These are phyloP conservation scores for Capsicum pubescens DNA, from an alignment of 257 asterid genomes.

Conservation along the genomic window DNA sequence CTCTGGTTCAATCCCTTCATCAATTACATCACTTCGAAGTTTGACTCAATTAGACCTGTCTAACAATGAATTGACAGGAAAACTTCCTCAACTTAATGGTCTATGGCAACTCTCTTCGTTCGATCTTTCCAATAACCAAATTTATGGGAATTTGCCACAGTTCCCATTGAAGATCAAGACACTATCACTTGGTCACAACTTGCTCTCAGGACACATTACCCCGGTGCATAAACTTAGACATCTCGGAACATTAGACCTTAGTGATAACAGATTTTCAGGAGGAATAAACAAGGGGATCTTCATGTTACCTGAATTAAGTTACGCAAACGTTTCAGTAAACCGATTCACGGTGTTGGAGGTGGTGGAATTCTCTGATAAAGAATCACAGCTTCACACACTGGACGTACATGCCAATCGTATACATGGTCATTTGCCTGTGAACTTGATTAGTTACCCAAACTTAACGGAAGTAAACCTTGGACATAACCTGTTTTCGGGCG, in stretches of 20 bases:
- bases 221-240: conserved; percentile 37
- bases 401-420: conserved; percentile 46
- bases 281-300: conserved; percentile 37
- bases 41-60: conserved; percentile 40
- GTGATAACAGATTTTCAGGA: conserved; percentile 53
- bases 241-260: conserved; percentile 43
- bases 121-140: conserved; percentile 48
- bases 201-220: conserved; percentile 47
- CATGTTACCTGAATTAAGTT: conserved; percentile 39
- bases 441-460: conserved; percentile 42
- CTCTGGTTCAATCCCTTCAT: conserved; percentile 47
- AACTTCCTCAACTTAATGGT: conserved; percentile 47
- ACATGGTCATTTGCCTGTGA: conserved; percentile 45
- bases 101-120: conserved; percentile 50
- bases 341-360: conserved; percentile 42
- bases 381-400: conserved; percentile 38
- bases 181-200: conserved; percentile 39
- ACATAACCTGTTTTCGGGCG: conserved; percentile 48
- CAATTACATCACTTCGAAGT: conserved; percentile 38
- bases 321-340: conserved; percentile 44
- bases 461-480: conserved; percentile 48
- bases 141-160: conserved; percentile 49
- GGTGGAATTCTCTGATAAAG: conserved; percentile 18
- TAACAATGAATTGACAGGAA: conserved; percentile 46
- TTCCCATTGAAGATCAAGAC: conserved; percentile 41